Evolutionary conservation across 176 grass and related monocot species (phyloP), one percentile per base, ranked within the genome.

Genomic region (Lolium multiflorum): DNA sequence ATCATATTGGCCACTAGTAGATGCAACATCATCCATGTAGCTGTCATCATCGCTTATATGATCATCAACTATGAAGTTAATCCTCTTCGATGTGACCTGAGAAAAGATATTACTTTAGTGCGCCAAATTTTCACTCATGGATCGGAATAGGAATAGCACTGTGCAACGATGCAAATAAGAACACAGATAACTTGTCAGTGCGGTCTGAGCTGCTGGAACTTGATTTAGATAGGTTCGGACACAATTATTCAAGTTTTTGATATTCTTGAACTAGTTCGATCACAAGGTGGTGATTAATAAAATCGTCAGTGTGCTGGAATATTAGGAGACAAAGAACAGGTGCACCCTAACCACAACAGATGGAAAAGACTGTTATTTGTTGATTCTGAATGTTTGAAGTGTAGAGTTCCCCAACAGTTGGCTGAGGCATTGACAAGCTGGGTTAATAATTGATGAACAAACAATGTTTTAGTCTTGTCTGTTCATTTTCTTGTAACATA

Each of bases 51-150:
- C 90, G 82, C 84, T 86, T 24, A 81, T 79, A 91, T 89, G 72
- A 46, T 94, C 93, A 90, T 98, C 90, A 81, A 94, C 74, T 70
- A 98, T 92, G 86, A 98, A 98, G 74, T 94, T 98, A 89, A 98
- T 96, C 89, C 92, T 91, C 91, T 98, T 92, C 84, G 94, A 91
- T 57, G 97, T 98, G 77, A 98, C 89, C 97, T 98, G 84, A 79
- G 68, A 82, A 86, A 75, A 70, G 74, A 87, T 70, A 81, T 43
- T 62, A 11, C 22, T 49, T 81, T 84, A 64, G 31, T 80, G 76
- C 80, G 76, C 38, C 52, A 18, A n/a, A 89, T 50, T 86, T 67
- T 25, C 75, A 80, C 31, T 35, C 50, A 84, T 68, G 59, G 60
- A 87, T 28, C 9, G 49, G 22, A 83, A 74, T 28, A 74, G 12